Percentiles rank a stretch among this genome's conserved stretches.
phyloP scores from a whole-genome alignment of 2,329 filamentous ascomycete species.

The Microsporum ferrugineum region DNA sequence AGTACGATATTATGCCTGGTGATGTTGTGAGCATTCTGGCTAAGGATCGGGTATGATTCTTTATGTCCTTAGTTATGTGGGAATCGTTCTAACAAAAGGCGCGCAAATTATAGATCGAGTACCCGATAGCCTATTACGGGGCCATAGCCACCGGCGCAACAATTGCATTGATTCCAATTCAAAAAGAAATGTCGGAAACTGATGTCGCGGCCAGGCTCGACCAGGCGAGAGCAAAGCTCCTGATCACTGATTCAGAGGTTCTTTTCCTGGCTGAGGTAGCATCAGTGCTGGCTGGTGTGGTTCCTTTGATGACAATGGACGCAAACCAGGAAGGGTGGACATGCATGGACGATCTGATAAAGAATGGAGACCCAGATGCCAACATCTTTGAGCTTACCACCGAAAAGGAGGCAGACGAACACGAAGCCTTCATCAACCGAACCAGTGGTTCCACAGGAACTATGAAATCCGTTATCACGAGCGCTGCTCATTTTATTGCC shows the following conservation, averaged over 20 bases:
- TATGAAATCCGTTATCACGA: slow-evolving; percentile 17
- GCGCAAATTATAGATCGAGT: slow-evolving; percentile 15
- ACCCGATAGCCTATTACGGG: slow-evolving; percentile 19
- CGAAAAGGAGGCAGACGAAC: slow-evolving; percentile 8
- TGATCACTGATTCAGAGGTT: slow-evolving; percentile 16
- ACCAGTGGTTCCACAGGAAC: slow-evolving; percentile 17
- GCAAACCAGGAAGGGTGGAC: slow-evolving; percentile 3
- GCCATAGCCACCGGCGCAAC: slow-evolving; percentile 18
- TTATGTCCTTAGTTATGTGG: neutral
- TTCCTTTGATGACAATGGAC: slow-evolving; percentile 6
- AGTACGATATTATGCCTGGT: slow-evolving; percentile 11
- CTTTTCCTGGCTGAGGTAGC: slow-evolving; percentile 13
- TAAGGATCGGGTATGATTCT: slow-evolving; percentile 11
- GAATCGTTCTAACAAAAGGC: neutral
- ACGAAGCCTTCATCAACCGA: slow-evolving; percentile 17
- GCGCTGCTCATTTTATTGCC: slow-evolving; percentile 17
- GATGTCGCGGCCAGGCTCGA: slow-evolving; percentile 17
- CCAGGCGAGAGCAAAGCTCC: slow-evolving; percentile 16
- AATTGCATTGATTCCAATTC: slow-evolving; percentile 17
- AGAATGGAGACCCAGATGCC: neutral
- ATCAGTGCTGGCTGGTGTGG: slow-evolving; percentile 8
- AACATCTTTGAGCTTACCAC: slow-evolving; percentile 10
- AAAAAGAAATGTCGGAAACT: slow-evolving; percentile 15
- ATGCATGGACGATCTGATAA: slow-evolving; percentile 1
- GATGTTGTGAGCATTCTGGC: slow-evolving; percentile 15